Evolutionary conservation across 352 stramenopile genomes (phyloP), one percentile per base, ranked within the genome.

Genomic region (Blastocystis sp.): DNA sequence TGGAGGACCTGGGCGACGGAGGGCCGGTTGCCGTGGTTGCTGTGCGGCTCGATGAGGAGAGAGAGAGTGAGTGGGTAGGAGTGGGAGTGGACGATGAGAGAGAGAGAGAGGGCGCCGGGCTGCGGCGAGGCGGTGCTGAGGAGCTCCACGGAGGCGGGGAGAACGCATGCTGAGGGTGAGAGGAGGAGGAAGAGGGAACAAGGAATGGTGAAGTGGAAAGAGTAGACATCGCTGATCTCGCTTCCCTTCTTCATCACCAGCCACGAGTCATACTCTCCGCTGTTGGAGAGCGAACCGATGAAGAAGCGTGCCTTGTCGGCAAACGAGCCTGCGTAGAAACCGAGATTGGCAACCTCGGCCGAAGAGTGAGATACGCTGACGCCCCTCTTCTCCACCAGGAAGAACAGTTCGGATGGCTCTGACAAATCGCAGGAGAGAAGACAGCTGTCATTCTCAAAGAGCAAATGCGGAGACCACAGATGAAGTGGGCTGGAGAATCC

Each of bases 291-390:
- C 10, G 74, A 67, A 2, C 74, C 74, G 9, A 84, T 45, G 34
- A 52, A 84, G 38, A 84, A 64, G 28, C 19, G 52, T 5, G 74
- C 74, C 34, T 70, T 34, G 34, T 84, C 74, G 45, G 74, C 74
- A 52, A 84, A 84, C 19, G 10, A n/a, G 52, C 74, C 74, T 5
- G 45, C 74, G 48, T 84, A 66, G 52, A 67, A 84, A 2, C 74
- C 74, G 1, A 34, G 2, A 17, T 43, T 17, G 21, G 7, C 10
- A 7, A 84, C 53, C 34, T 84, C 74, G 14, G 14, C 5, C 0
- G 40, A 28, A 34, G 71, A 43, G 40, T 65, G 28, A 34, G 28
- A 34, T 34, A 34, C 28, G 5, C 5, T 17, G 5, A 0, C 48
- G 48, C 48, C 28, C 17, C 40, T 21, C 45, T 41, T 84, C 74